Evolutionary conservation across 176 grass and related monocot species (phyloP).

Genomic region (Alopecurus myosuroides): DNA sequence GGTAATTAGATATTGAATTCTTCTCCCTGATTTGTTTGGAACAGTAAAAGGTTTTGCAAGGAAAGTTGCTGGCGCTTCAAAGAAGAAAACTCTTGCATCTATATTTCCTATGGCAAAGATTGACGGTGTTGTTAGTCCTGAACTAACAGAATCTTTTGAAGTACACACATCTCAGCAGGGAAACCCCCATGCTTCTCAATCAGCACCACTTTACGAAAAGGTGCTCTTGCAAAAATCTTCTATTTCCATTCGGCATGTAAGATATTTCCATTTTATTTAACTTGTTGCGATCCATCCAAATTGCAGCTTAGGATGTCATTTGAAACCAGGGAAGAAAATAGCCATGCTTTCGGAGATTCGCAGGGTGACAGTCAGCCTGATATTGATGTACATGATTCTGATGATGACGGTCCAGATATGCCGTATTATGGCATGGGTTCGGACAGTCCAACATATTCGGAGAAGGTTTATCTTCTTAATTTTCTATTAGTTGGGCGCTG

Average conservation of each 20-base stretch:
- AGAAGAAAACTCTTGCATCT: conserved; percentile 40
- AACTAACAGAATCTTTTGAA: conserved; percentile 52
- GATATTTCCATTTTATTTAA: neutral
- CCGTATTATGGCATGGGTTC: conserved; percentile 35
- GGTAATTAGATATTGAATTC: conserved; percentile 16
- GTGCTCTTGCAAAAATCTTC: conserved; percentile 24
- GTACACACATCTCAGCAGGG: conserved; percentile 51
- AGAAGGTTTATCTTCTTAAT: conserved; percentile 37
- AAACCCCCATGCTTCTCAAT: conserved; percentile 39
- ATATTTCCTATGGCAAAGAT: conserved; percentile 88
- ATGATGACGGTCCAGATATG: conserved; percentile 41
- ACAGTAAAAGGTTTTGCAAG: conserved; percentile 65
- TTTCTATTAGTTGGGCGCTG: neutral
- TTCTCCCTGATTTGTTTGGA: conserved; percentile 35
- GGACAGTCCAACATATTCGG: conserved; percentile 34
- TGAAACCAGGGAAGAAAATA: conserved; percentile 50
- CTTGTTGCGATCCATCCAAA: neutral
- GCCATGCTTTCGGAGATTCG: conserved; percentile 31
- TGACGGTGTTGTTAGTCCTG: conserved; percentile 37
- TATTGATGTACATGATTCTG: conserved; percentile 23
- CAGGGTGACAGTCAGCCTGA: conserved; percentile 46
- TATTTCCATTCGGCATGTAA: neutral
- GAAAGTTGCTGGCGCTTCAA: conserved; percentile 26
- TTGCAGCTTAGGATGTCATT: conserved; percentile 79
- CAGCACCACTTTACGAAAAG: conserved; percentile 68